Evolutionary conservation across 805 yeast species (phyloP), one percentile per base, ranked within the genome.

Genomic region (Candida endomychidarum): DNA sequence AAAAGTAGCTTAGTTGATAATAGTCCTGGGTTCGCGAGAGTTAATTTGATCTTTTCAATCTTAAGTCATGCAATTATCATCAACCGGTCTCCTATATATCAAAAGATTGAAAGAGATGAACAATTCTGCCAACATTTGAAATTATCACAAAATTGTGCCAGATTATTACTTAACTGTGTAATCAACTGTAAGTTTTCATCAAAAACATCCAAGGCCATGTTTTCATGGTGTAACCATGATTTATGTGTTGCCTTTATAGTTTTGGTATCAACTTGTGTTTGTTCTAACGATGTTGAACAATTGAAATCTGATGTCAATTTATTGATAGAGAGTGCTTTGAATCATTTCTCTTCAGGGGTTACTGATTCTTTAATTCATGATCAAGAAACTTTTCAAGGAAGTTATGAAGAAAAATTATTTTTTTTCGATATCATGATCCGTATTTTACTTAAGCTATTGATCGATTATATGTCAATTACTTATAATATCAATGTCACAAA

Each of bases 81-180:
- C 14, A 62, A 63, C 41, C 41, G 67, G 31, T 51, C 60, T 2
- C 63, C 67, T 10, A 52, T 57, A 38, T 41, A 39, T 21, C 38
- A 34, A 15, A 28, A 27, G 3, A 33, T 43, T 5, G 47, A 48
- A 2, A 43, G 38, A 10, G 52, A 49, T 31, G 40, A 43, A n/a
- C 46, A 47, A 25, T 46, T 38, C 26, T 20, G 46, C 4, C 27
- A 36, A 9, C 56, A 46, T 43, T 49, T 60, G 1, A 45, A 47
- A 15, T 41, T 53, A 11, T 52, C 65, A 2, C 46, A 58, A 19
- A 60, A 59, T n/a, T 51, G 60, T 41, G 57, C 67, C 14, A 46
- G 67, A 22, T 47, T 54, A 4, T 44, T 61, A 3, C 40, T 63
- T 22, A 50, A 53, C 23, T 34, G 53, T 9, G 43, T 53, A 2